Conservation (phyloP, 257 asterid species). For the Mitragyna speciosa region DNA sequence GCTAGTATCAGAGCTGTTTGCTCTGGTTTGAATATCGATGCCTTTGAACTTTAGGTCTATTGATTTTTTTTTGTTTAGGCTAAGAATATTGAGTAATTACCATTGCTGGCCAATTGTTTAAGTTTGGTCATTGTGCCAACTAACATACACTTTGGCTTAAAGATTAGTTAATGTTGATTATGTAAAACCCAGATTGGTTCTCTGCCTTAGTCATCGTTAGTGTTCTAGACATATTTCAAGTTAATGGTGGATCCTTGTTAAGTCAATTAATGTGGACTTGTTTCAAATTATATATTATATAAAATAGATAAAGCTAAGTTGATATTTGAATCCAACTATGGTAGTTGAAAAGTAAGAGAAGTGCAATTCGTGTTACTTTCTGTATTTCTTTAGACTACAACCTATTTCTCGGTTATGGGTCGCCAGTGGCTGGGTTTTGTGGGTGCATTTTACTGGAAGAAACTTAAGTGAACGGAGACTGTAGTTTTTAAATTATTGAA, state of each 20-base stretch:
- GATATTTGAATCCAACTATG: not conserved
- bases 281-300: not conserved
- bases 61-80: no score
- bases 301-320: not conserved
- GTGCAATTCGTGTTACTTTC: not conserved
- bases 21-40: no score
- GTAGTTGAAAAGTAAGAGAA: not conserved
- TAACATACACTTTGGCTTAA: not conserved
- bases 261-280: not conserved
- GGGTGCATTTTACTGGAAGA: not conserved
- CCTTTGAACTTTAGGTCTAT: no score
- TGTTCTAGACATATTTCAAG: not conserved
- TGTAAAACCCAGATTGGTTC: not conserved
- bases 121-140: no score
- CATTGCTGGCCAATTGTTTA: no score
- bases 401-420: not conserved
- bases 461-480: not conserved
- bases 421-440: not conserved
- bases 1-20: no score
- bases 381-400: not conserved
- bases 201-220: not conserved
- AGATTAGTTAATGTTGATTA: not conserved
- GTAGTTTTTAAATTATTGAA: not conserved
- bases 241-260: slow-evolving; percentile 1
- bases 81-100: no score